Base-by-base conservation (phyloP, 345 rosid genomes). In the Eutrema japonicum region DNA sequence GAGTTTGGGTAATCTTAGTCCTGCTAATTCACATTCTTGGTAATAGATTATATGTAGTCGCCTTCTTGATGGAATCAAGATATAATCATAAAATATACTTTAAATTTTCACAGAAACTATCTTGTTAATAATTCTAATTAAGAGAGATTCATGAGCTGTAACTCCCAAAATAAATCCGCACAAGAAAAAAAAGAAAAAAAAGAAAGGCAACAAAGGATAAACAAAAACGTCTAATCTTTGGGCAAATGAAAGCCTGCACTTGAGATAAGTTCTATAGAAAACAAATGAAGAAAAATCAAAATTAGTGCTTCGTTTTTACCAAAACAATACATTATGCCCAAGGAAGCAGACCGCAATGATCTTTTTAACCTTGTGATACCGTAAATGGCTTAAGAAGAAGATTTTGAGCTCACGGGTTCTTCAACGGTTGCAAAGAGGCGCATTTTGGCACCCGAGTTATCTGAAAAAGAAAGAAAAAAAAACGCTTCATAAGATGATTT, bases 151-250 rank as follows among this genome's bases (percentile, higher is more conserved):
- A 42, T 63, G 36, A 40, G 50, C 35, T 33, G 41, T 6, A 64
- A 22, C 48, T n/a, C 41, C 56, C 54, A 54, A 64, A 35, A 55
- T 27, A n/a, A 54, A 64, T 64, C 71, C 45, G 50, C 37, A 73
- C 41, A 46, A 33, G 22, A 7, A 43, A 32, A 43, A 48, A 10
- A 9, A 36, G 4, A 18, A 50, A 12, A 8, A 46, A 7, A 10
- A 10, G 22, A 13, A 32, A 8, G 2, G 22, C 29, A 40, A 50
- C 53, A 42, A 27, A 72, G 8, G 47, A 52, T 33, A 18, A 46
- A 68, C 12, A 46, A 62, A 59, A 66, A 50, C 35, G 72, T 57
- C 73, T 75, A 67, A 75, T 67, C 78, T 75, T 58, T 32, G 38
- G 67, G 72, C 72, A 58, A 40, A 66, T 40, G 59, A 74, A 74